These are phyloP conservation scores for Hypericum perforatum DNA, from an alignment of 345 rosid genomes.

Conservation along the genomic window DNA sequence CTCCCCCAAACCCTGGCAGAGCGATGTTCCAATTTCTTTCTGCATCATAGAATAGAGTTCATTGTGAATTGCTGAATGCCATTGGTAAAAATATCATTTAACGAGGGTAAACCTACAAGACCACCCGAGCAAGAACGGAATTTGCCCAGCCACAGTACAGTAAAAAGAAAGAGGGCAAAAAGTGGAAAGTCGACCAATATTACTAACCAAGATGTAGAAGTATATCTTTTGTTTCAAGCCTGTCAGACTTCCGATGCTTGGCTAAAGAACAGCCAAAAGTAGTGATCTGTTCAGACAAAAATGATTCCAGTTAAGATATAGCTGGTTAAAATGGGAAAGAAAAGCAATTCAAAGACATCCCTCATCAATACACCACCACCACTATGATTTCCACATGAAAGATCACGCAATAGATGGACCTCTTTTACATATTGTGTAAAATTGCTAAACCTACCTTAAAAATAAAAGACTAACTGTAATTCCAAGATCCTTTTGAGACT, in stretches of 20 bases:
- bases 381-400: too few species aligned
- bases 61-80: too few species aligned
- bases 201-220: conserved; percentile 87
- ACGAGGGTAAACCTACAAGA: background rate
- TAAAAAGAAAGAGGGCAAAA: background rate
- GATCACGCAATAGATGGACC: too few species aligned
- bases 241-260: conserved; percentile 86
- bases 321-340: too few species aligned
- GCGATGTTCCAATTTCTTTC: conserved; percentile 89
- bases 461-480: too few species aligned
- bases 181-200: conserved; percentile 4
- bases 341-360: too few species aligned
- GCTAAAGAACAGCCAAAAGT: conserved; percentile 95
- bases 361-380: too few species aligned
- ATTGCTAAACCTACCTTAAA: too few species aligned
- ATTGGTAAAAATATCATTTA: conserved; percentile 1
- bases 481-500: too few species aligned
- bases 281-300: conserved; percentile 49
- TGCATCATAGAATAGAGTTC: conserved; percentile 25
- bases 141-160: background rate
- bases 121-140: background rate
- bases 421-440: too few species aligned
- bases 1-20: conserved; percentile 82
- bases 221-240: conserved; percentile 92
- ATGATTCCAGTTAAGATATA: too few species aligned